Evolutionary conservation across 139 green algal genomes (phyloP).

Genomic region (Haematococcus sp.): DNA sequence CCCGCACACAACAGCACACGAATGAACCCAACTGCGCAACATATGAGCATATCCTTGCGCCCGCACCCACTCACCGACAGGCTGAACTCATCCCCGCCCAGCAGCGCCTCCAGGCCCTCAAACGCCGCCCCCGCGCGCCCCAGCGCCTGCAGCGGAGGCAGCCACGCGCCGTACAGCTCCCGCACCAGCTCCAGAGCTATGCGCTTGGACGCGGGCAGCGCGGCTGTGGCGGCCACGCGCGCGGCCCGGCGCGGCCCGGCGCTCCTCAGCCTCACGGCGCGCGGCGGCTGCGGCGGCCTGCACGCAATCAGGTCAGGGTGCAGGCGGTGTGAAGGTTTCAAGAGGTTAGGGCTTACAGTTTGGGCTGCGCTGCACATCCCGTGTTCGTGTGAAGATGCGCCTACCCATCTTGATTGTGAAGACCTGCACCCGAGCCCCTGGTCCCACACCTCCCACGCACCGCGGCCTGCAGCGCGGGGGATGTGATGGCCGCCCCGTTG

Average conservation of each 20-base stretch:
- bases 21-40: not conserved
- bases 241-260: not conserved
- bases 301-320: not conserved
- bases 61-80: slow-evolving; percentile 46
- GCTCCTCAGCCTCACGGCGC: not conserved
- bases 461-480: not conserved
- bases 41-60: not conserved
- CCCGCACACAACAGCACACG: too few species aligned
- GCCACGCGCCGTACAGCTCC: slow-evolving; percentile 57
- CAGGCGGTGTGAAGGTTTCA: not conserved
- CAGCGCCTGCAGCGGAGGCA: slow-evolving; percentile 62
- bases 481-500: not conserved
- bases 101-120: slow-evolving; percentile 77
- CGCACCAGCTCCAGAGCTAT: slow-evolving; percentile 60
- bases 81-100: slow-evolving; percentile 72
- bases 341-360: too few species aligned
- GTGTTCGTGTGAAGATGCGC: too few species aligned
- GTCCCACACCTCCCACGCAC: not conserved
- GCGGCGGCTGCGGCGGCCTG: too few species aligned
- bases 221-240: slow-evolving; percentile 1
- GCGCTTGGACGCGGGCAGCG: slow-evolving; percentile 45
- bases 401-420: too few species aligned
- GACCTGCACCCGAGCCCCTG: not conserved
- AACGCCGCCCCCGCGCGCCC: slow-evolving; percentile 70
- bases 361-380: too few species aligned